These are phyloP conservation scores for Peronosclerospora sorghi DNA, from an alignment of 352 stramenopile species.

Conservation along the genomic window DNA sequence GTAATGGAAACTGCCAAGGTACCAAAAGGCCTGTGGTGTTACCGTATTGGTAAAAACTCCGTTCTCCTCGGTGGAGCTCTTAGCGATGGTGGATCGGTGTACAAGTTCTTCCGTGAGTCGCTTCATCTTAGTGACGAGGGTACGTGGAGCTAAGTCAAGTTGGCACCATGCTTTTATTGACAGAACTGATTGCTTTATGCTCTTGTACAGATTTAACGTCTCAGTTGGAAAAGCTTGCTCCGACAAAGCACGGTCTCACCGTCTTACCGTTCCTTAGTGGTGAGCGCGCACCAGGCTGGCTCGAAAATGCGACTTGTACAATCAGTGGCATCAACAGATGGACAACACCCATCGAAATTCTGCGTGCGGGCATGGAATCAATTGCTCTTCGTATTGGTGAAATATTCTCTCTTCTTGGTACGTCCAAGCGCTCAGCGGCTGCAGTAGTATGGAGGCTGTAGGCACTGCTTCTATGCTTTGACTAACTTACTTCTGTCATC, in stretches of 20 bases:
- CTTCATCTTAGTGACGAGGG: constrained; percentile 45
- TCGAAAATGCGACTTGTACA: constrained; percentile 79
- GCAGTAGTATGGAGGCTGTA: neutral
- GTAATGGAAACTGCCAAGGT: constrained; percentile 52
- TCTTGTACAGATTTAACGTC: constrained; percentile 7
- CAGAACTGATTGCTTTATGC: neutral
- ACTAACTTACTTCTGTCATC: neutral
- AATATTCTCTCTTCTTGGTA: constrained; percentile 77
- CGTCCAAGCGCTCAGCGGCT: neutral
- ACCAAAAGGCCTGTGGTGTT: constrained; percentile 90
- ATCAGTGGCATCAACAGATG: constrained; percentile 88
- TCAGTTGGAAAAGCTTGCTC: constrained; percentile 39
- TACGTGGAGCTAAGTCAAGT: constrained; percentile 6
- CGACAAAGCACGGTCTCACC: constrained; percentile 61
- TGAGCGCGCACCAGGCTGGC: constrained; percentile 89
- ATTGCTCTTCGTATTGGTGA: constrained; percentile 84
- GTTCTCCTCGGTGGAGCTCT: constrained; percentile 90
- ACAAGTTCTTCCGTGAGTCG: constrained; percentile 83
- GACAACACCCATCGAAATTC: constrained; percentile 80
- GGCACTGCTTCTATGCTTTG: neutral
- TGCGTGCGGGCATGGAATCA: constrained; percentile 85
- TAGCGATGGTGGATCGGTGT: constrained; percentile 94
- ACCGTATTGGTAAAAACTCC: constrained; percentile 77
- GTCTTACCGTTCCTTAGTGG: constrained; percentile 89
- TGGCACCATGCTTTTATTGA: neutral